Percentiles rank a stretch among this genome's conserved stretches.
phyloP scores from a whole-genome alignment of 139 green algal genomes.

The Protoeuglena noctilucae region DNA sequence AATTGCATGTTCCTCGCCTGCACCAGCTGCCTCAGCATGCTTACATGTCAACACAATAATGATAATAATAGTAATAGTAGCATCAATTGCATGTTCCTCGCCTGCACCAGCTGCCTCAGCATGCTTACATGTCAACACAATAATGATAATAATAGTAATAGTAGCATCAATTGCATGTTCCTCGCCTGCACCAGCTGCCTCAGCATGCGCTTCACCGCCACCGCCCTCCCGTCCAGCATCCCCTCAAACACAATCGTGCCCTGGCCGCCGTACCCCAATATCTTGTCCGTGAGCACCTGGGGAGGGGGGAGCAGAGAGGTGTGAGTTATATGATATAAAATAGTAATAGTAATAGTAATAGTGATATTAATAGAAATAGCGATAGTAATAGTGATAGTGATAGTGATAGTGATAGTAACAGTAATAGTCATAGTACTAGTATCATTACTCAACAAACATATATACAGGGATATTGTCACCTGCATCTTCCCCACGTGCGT shows the following conservation, averaged over 20 bases:
- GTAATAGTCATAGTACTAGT: neutral
- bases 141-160: too few species aligned
- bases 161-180: too few species aligned
- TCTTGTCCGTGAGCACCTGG: conserved; percentile 2
- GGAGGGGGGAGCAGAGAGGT: too few species aligned
- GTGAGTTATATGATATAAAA: too few species aligned
- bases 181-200: too few species aligned
- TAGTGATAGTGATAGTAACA: neutral
- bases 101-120: too few species aligned
- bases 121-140: too few species aligned
- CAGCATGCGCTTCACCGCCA: conserved; percentile 82
- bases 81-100: too few species aligned
- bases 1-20: too few species aligned
- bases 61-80: too few species aligned
- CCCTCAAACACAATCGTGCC: conserved; percentile 81
- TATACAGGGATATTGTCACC: conserved; percentile 5
- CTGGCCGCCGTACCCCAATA: conserved; percentile 29
- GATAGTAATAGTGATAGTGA: conserved; percentile 3
- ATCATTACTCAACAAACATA: conserved; percentile 3
- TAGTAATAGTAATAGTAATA: neutral
- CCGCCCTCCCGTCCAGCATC: conserved; percentile 48
- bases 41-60: too few species aligned
- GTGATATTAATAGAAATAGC: conserved; percentile 1
- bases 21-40: too few species aligned
- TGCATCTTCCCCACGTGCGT: conserved; percentile 12